Evolutionary conservation across 176 grass and related monocot genomes (phyloP).

Genomic region (Raddia guianensis): DNA sequence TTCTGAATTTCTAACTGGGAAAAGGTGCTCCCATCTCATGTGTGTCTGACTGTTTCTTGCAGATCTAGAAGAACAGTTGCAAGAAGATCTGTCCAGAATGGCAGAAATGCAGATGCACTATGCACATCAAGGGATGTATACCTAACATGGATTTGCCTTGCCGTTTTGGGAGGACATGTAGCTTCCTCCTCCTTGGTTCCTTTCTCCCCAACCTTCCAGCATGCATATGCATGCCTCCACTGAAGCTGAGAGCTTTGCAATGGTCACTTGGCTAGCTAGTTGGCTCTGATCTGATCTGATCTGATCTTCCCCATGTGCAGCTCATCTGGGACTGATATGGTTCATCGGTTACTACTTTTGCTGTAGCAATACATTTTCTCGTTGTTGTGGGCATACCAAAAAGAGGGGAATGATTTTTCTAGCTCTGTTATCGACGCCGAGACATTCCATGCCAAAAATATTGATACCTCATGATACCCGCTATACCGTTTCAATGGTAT

Average conservation of each 20-base stretch:
- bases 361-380: background rate
- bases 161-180: conserved; percentile 29
- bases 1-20: background rate
- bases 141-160: conserved; percentile 28
- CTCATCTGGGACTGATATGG: conserved; percentile 24
- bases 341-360: background rate
- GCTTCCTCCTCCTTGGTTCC: background rate
- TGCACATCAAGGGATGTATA: conserved; percentile 3
- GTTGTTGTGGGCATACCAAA: background rate
- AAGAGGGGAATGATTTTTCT: background rate
- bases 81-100: background rate
- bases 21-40: background rate
- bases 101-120: conserved; percentile 1
- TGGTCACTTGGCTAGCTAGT: conserved; percentile 8
- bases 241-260: conserved; percentile 16
- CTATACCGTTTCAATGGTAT: no score
- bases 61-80: background rate
- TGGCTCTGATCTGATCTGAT: background rate
- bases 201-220: conserved; percentile 33
- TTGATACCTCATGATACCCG: no score
- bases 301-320: conserved; percentile 25
- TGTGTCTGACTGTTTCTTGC: background rate
- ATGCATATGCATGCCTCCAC: conserved; percentile 36
- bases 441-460: background rate
- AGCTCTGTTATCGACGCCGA: background rate